A percentile compares a stretch with the other conserved stretches of the same genome.
Evolutionary conservation across 2,329 filamentous ascomycete genomes (phyloP).

Genomic region (Pestalotiopsis sp.): DNA sequence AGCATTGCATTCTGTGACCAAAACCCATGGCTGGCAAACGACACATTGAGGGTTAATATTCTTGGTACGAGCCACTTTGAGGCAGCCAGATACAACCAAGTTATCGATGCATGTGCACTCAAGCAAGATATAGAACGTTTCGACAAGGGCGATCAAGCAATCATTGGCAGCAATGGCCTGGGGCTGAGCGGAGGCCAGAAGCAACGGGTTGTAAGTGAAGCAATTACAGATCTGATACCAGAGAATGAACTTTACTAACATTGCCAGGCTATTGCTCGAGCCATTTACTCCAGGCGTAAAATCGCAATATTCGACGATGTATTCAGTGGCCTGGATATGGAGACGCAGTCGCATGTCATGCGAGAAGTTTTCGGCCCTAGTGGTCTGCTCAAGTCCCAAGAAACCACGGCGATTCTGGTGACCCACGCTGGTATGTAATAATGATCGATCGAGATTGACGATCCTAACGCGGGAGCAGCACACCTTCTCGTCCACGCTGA

Average conservation of each 20-base stretch:
- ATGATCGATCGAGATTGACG: too few species aligned
- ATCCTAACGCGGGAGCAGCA: neutral
- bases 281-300: neutral
- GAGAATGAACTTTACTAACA: neutral
- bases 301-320: slow-evolving; percentile 10
- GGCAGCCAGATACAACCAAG: slow-evolving; percentile 17
- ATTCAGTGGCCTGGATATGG: slow-evolving; percentile 7
- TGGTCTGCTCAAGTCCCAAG: neutral
- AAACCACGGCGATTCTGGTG: slow-evolving; percentile 2
- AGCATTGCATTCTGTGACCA: slow-evolving; percentile 12
- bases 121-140: neutral
- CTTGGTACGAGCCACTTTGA: slow-evolving; percentile 21
- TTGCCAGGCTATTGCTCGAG: slow-evolving; percentile 25
- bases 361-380: slow-evolving; percentile 3
- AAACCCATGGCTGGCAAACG: slow-evolving; percentile 19
- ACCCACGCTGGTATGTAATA: slow-evolving; percentile 17
- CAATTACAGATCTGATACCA: neutral
- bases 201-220: slow-evolving; percentile 18
- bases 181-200: slow-evolving; percentile 12
- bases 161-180: slow-evolving; percentile 9
- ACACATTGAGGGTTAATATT: slow-evolving; percentile 24
- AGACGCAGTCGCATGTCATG: slow-evolving; percentile 2
- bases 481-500: slow-evolving; percentile 27
- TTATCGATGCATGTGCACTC: slow-evolving; percentile 17
- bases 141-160: neutral